Conservation (phyloP, 306 rosid genomes). For the Inga leiocalycina region DNA sequence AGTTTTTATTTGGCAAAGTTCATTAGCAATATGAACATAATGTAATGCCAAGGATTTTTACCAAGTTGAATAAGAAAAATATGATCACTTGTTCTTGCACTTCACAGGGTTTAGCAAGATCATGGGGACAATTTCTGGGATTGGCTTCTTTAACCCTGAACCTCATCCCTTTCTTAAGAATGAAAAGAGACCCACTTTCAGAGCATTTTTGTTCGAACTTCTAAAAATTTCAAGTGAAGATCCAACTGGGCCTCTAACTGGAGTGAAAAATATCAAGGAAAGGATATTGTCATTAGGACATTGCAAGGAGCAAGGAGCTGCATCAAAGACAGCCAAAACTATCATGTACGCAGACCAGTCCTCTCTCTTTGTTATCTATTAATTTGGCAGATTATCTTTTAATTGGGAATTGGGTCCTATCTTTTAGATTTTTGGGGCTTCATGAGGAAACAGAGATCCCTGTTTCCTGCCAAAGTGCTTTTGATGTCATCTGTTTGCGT, state of each 20-base stretch:
- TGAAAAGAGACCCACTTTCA: slow-evolving; percentile 60
- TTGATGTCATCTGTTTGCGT: slow-evolving; percentile 70
- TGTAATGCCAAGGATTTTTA: not conserved
- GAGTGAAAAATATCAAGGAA: slow-evolving; percentile 63
- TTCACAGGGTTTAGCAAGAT: slow-evolving; percentile 75
- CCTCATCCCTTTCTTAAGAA: slow-evolving; percentile 60
- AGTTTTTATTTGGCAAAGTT: not conserved
- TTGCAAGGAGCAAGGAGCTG: slow-evolving; percentile 67
- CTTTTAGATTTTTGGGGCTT: slow-evolving; percentile 79
- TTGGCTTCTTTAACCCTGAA: slow-evolving; percentile 69
- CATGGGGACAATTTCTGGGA: slow-evolving; percentile 82
- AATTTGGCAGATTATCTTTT: slow-evolving; percentile 21
- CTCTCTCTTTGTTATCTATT: slow-evolving; percentile 8
- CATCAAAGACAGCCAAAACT: slow-evolving; percentile 78
- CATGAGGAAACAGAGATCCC: slow-evolving; percentile 74
- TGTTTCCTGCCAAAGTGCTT: slow-evolving; percentile 75
- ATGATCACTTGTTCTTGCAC: slow-evolving; percentile 3
- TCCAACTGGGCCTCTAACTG: slow-evolving; percentile 37
- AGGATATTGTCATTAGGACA: slow-evolving; percentile 58
- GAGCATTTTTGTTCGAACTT: slow-evolving; percentile 66
- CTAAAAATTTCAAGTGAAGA: slow-evolving; percentile 48
- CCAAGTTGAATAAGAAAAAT: not conserved
- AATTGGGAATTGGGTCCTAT: slow-evolving; percentile 14
- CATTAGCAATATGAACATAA: not conserved
- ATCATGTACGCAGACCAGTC: slow-evolving; percentile 65